Evolutionary conservation across 345 rosid species (phyloP).

Genomic region (Populus nigra): DNA sequence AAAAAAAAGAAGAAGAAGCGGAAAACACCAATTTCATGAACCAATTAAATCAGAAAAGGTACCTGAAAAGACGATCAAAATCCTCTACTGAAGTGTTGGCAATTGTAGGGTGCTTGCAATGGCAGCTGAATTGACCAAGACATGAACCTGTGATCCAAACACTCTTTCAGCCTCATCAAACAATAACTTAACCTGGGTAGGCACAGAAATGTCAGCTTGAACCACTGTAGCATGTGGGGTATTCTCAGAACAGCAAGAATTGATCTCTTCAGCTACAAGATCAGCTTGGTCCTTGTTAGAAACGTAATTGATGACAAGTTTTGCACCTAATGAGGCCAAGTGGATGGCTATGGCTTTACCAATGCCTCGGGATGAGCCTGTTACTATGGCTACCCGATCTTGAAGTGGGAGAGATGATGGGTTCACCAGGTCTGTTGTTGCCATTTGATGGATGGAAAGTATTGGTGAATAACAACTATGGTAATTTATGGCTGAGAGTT

Average conservation of each 20-base stretch:
- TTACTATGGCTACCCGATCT: constrained; percentile 36
- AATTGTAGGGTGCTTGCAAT: constrained; percentile 28
- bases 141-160: constrained; percentile 30
- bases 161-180: constrained; percentile 36
- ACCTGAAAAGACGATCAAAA: constrained; percentile 38
- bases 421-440: too few relatives aligned
- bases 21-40: neutral
- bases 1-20: neutral
- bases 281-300: constrained; percentile 31
- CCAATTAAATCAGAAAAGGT: neutral
- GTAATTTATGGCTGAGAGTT: too few relatives aligned
- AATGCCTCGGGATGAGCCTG: constrained; percentile 42
- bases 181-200: constrained; percentile 33
- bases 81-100: constrained; percentile 34
- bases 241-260: constrained; percentile 4
- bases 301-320: constrained; percentile 33
- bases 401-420: constrained; percentile 16
- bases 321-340: constrained; percentile 38
- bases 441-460: too few relatives aligned
- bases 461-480: too few relatives aligned
- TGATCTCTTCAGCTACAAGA: constrained; percentile 23
- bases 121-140: constrained; percentile 41
- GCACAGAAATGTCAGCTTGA: constrained; percentile 31
- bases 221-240: constrained; percentile 25
- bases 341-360: constrained; percentile 38